Evolutionary conservation across 2,329 filamentous ascomycete species (phyloP).

Genomic region (Stagonosporopsis tanaceti): DNA sequence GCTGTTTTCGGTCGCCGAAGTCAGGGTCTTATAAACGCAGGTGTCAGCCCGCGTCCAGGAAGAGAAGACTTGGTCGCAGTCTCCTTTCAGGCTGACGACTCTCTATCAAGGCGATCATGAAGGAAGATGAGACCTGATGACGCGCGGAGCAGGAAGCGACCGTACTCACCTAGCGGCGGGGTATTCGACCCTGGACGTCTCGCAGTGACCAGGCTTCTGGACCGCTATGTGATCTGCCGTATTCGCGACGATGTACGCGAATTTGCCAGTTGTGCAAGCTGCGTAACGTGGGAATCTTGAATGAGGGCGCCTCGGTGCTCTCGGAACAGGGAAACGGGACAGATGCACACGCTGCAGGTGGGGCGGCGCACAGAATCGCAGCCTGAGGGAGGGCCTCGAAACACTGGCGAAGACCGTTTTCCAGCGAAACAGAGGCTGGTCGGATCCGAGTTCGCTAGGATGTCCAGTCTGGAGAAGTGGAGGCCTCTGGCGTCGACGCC

Average conservation of each 20-base stretch:
- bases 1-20: conserved; percentile 21
- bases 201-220: conserved; percentile 28
- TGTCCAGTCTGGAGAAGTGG: conserved; percentile 23
- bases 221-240: conserved; percentile 20
- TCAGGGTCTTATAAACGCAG: conserved; percentile 25
- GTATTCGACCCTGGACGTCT: conserved; percentile 31
- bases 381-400: conserved; percentile 22
- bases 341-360: conserved; percentile 20
- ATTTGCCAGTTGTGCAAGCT: conserved; percentile 2
- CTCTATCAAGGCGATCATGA: conserved; percentile 27
- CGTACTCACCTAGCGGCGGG: conserved; percentile 37
- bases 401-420: conserved; percentile 29
- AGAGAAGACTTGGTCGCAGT: conserved; percentile 21
- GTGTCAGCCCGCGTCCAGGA: conserved; percentile 42
- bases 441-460: conserved; percentile 23
- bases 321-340: not conserved
- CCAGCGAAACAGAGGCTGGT: conserved; percentile 34
- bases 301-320: not conserved
- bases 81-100: conserved; percentile 23
- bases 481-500: conserved; percentile 25
- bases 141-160: conserved; percentile 33
- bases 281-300: not conserved
- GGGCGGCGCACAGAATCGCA: conserved; percentile 23
- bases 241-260: conserved; percentile 17
- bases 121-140: conserved; percentile 33